Evolutionary conservation across 2,329 filamentous ascomycete species (phyloP), one percentile per base, ranked within the genome.

Genomic region (Fusarium xylarioides): DNA sequence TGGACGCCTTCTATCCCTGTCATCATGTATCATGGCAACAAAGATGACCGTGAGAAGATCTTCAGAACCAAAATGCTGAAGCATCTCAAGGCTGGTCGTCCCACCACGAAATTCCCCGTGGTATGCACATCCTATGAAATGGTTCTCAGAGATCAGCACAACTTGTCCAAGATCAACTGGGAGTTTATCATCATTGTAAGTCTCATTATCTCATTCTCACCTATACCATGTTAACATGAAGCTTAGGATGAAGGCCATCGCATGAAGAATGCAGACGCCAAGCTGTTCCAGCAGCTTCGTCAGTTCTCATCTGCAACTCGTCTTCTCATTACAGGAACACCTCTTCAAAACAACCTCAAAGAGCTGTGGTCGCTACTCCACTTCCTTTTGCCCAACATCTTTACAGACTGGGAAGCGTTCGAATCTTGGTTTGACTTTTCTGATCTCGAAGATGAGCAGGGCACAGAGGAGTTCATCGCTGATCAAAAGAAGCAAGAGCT

Each of bases 351-450:
- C 81, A 98, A 98, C 70, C 87, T 99, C 1, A 92, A 94, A 18
- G 96, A 99, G 78, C 83, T 99, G 0, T 99, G 96, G 96, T 97
- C 95, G 0, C 83, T 99, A 1, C 87, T 99, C 0, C 95, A 99
- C 78, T 99, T 99, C 77, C 85, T 99, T 0, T 88, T 98, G 53
- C 96, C 95, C 0, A 93, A 93, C 43, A 95, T 98, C 37, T 99
- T 99, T 76, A 94, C 95, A 50, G 93, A 97, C 76, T 91, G 97
- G 81, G 94, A 97, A 52, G 94, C 93, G 0, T 99, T 99, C 66
- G 94, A 98, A 78, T 91, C 91, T 4, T 98, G 95, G 95, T 99
- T 99, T 71, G 95, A 99, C 80, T 99, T 99, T 77, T 96, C 93
- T 1, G 95, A 95, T 12, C 86, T 99, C 3, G 90, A 97, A 62